Evolutionary conservation across 108 stramenopile genomes (phyloP).

Genomic region (Stephanodiscus triporus): DNA sequence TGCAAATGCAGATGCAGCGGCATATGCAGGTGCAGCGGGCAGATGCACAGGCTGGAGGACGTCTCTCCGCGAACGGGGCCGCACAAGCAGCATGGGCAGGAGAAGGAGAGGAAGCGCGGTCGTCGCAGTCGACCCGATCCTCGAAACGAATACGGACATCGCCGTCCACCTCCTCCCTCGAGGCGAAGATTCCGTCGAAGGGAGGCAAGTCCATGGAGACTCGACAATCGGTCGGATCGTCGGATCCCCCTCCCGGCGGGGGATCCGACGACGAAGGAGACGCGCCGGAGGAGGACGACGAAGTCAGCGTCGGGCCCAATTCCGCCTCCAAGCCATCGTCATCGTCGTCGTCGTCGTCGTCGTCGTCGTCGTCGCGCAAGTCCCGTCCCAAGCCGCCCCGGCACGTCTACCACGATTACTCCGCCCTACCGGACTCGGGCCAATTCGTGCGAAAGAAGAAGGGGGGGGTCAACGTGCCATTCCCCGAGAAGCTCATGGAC

Average conservation of each 20-base stretch:
- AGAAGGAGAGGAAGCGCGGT: no score
- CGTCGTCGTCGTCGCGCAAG: slow-evolving; percentile 8
- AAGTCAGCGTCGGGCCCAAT: neutral
- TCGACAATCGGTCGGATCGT: neutral
- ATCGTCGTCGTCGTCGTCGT: slow-evolving; percentile 2
- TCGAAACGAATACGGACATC: neutral
- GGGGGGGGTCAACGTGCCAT: slow-evolving; percentile 84
- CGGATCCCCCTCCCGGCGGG: neutral
- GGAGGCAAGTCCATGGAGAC: neutral
- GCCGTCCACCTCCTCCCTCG: neutral
- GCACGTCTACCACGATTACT: slow-evolving; percentile 80
- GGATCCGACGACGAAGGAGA: neutral
- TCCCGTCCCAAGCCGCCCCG: slow-evolving; percentile 16
- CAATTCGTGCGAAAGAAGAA: slow-evolving; percentile 81
- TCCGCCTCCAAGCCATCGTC: neutral
- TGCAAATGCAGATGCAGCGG: slow-evolving; percentile 9
- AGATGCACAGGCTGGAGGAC: no score
- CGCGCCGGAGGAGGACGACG: neutral
- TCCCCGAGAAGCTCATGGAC: slow-evolving; percentile 83
- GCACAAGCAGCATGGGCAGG: neutral
- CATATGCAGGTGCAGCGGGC: neutral
- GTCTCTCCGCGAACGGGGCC: no score
- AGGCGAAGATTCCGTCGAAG: neutral
- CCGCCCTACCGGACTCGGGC: slow-evolving; percentile 56
- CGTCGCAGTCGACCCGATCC: no score